Evolutionary conservation across 2,329 filamentous ascomycete genomes (phyloP), one percentile per base, ranked within the genome.

Genomic region (Penicillium expansum): DNA sequence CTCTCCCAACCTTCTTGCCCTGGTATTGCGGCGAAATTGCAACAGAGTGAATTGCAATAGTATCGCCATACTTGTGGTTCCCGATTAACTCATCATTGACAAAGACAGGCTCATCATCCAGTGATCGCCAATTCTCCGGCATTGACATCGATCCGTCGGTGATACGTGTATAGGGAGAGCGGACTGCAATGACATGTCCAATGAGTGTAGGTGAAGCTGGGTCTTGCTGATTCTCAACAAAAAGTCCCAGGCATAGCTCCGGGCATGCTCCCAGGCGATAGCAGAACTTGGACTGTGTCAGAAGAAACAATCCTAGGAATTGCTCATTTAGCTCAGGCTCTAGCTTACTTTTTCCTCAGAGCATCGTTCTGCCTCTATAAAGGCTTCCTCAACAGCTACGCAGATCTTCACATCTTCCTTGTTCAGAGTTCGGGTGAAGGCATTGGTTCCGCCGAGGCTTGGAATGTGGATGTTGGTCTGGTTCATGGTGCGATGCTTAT

Each of bases 121-220:
- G 30, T 18, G 53, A 49, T 6, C 42, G 48, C 62, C 60, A 64
- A n/a, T 57, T 55, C 24, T 59, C 48, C 2, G 62, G 62, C 60
- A 62, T 61, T 2, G n/a, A 11, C 57, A 62, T 62, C 18, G 62
- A 62, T 20, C 56, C 56, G 13, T 64, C 62, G 7, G 60, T 62
- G 27, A 64, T 39, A 2, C 22, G 16, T 5, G 45, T 29, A 10
- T 33, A 35, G 4, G 56, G 57, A 18, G 49, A 47, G 14, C 60
- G 48, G 18, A 49, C 52, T 7, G 39, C 58, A 44, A 64, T 59
- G 4, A 64, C 54, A 33, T 64, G 62, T 8, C 55, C 62, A 44
- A 64, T 61, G 5, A 61, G 53, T 27, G 35, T 50, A n/a, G 45
- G 22, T 16, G 47, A 42, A 2, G 24, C 20, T 33, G 22, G 24